A percentile compares a stretch with the other conserved stretches of the same genome.
phyloP scores from a whole-genome alignment of 805 yeast species.

The Candida dajiaensis region DNA sequence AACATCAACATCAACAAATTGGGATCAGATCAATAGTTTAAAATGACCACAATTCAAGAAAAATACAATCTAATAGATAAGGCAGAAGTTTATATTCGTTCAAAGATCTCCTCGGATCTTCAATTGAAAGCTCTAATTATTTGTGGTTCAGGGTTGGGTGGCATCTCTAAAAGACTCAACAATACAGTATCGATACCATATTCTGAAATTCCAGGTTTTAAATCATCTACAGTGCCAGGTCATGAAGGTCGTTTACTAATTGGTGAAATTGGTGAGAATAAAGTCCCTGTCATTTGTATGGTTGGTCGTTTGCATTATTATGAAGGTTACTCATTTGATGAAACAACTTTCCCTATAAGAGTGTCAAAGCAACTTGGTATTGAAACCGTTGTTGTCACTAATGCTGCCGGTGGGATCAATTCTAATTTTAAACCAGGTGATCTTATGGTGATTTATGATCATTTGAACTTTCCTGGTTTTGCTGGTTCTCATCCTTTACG shows the following conservation, averaged over 20 bases:
- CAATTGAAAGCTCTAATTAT: slow-evolving; percentile 69
- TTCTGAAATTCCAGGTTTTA: slow-evolving; percentile 72
- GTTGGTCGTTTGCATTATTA: slow-evolving; percentile 90
- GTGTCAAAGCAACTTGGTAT: slow-evolving; percentile 63
- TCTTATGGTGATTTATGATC: slow-evolving; percentile 85
- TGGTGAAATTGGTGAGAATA: slow-evolving; percentile 64
- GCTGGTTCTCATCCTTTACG: slow-evolving; percentile 83
- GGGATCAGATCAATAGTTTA: neutral
- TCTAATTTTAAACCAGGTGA: slow-evolving; percentile 71
- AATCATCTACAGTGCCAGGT: slow-evolving; percentile 79
- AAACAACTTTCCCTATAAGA: slow-evolving; percentile 82
- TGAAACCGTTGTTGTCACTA: slow-evolving; percentile 69
- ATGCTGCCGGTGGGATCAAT: slow-evolving; percentile 93
- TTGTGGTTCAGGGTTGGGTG: slow-evolving; percentile 94
- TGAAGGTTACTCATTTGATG: slow-evolving; percentile 82
- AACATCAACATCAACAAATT: too few relatives aligned
- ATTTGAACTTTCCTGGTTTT: slow-evolving; percentile 85
- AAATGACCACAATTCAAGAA: neutral
- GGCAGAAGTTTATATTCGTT: slow-evolving; percentile 15
- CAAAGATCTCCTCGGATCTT: slow-evolving; percentile 2
- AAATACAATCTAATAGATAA: slow-evolving; percentile 5
- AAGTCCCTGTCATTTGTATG: slow-evolving; percentile 84
- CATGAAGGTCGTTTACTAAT: slow-evolving; percentile 80
- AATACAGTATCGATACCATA: slow-evolving; percentile 52
- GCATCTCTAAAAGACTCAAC: slow-evolving; percentile 49